These are phyloP conservation scores for Coprinopsis strossmayeri DNA, from an alignment of 768 basidiomycete species.

Conservation along the genomic window DNA sequence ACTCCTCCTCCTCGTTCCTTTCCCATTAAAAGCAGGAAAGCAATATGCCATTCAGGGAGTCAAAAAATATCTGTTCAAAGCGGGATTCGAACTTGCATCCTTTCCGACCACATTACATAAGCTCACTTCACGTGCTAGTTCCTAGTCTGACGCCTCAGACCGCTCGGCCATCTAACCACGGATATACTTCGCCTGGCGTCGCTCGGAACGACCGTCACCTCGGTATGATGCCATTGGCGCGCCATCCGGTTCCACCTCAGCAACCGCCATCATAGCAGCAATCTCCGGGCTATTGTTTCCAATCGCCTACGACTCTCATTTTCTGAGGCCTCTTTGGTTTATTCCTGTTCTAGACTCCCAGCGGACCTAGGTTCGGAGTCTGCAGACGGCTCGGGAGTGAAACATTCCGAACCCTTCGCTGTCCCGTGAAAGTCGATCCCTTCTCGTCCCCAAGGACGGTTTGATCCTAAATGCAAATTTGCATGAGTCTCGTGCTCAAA, in stretches of 20 bases:
- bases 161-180: neutral
- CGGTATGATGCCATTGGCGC: no score
- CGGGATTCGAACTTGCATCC: neutral
- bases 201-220: no score
- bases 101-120: neutral
- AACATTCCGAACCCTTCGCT: neutral
- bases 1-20: no score
- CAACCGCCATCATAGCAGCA: no score
- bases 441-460: neutral
- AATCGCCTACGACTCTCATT: no score
- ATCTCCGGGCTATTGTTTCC: no score
- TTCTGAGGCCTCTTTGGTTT: no score
- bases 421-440: neutral
- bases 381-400: neutral
- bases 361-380: neutral
- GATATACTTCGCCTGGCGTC: no score
- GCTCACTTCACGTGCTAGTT: neutral
- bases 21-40: no score
- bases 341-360: neutral
- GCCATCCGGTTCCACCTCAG: no score
- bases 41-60: no score
- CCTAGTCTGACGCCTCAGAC: neutral
- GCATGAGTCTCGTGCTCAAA: neutral
- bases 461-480: neutral
- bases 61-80: neutral